Conservation (phyloP, 768 basidiomycete genomes). For the Kwoniella dendrophila region DNA sequence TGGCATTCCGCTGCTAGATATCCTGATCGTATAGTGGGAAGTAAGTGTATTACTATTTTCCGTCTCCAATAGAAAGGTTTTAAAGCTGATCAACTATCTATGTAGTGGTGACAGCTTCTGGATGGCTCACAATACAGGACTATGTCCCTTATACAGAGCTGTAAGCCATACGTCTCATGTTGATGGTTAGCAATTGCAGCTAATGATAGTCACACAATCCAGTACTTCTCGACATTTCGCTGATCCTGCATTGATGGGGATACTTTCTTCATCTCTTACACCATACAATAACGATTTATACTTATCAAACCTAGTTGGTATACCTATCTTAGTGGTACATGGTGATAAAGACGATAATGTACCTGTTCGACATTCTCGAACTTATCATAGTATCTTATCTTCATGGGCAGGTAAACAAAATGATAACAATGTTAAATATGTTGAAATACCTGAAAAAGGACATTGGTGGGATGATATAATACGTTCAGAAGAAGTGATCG, state of each 20-base stretch:
- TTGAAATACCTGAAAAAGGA: conserved; percentile 34
- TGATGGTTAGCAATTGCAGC: neutral
- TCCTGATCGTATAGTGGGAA: conserved; percentile 65
- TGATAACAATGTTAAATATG: conserved; percentile 8
- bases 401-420: conserved; percentile 60
- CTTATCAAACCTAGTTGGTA: conserved; percentile 72
- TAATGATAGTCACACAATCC: neutral
- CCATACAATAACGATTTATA: conserved; percentile 88
- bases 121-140: conserved; percentile 81
- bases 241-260: conserved; percentile 71
- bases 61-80: neutral
- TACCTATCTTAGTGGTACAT: conserved; percentile 73
- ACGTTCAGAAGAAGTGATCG: conserved; percentile 61
- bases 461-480: conserved; percentile 47
- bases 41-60: conserved; percentile 6
- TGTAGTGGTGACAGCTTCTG: conserved; percentile 72
- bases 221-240: conserved; percentile 63
- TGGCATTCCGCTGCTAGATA: conserved; percentile 77
- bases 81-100: neutral
- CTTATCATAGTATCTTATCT: conserved; percentile 64
- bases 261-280: conserved; percentile 73
- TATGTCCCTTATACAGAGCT: conserved; percentile 76
- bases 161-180: conserved; percentile 58
- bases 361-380: conserved; percentile 79
- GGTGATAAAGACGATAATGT: conserved; percentile 80